Conservation (phyloP, 2,329 filamentous ascomycete species). For the Tetracladium maxilliforme region DNA sequence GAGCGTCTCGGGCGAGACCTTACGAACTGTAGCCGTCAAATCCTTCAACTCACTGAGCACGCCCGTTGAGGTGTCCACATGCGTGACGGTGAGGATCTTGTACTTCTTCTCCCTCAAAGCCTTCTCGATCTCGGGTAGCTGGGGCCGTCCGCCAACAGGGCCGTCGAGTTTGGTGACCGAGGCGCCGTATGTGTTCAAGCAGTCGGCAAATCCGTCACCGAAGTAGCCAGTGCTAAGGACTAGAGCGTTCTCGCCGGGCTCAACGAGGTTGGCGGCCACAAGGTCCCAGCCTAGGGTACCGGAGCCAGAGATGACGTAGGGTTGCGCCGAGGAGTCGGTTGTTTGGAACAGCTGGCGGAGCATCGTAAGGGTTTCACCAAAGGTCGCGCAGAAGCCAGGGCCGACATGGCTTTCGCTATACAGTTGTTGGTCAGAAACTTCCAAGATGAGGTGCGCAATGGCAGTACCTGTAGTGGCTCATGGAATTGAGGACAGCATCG, state of each 20-base stretch:
- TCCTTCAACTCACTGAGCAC: constrained; percentile 84
- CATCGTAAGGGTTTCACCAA: constrained; percentile 78
- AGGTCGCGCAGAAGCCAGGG: constrained; percentile 73
- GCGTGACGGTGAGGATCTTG: constrained; percentile 88
- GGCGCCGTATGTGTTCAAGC: constrained; percentile 80
- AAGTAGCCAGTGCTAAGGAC: constrained; percentile 97
- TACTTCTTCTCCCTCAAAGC: constrained; percentile 83
- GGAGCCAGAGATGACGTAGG: constrained; percentile 85
- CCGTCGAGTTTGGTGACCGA: constrained; percentile 83
- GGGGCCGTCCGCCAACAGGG: constrained; percentile 74
- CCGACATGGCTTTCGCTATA: constrained; percentile 85
- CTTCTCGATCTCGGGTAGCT: constrained; percentile 76
- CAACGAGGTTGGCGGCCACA: constrained; percentile 82
- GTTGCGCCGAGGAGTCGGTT: constrained; percentile 66
- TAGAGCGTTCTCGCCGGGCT: constrained; percentile 78
- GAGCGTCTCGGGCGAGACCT: constrained; percentile 80
- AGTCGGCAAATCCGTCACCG: constrained; percentile 85
- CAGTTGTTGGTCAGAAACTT: constrained; percentile 2
- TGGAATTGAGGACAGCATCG: constrained; percentile 86
- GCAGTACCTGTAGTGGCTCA: constrained; percentile 86
- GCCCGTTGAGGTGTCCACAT: constrained; percentile 94
- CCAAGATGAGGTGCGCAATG: too few relatives aligned
- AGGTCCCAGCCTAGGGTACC: constrained; percentile 96
- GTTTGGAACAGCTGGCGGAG: constrained; percentile 92
- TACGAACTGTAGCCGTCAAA: constrained; percentile 68